phyloP scores from a whole-genome alignment of 2,329 filamentous ascomycete species.

The Tolypocladium nubicola region DNA sequence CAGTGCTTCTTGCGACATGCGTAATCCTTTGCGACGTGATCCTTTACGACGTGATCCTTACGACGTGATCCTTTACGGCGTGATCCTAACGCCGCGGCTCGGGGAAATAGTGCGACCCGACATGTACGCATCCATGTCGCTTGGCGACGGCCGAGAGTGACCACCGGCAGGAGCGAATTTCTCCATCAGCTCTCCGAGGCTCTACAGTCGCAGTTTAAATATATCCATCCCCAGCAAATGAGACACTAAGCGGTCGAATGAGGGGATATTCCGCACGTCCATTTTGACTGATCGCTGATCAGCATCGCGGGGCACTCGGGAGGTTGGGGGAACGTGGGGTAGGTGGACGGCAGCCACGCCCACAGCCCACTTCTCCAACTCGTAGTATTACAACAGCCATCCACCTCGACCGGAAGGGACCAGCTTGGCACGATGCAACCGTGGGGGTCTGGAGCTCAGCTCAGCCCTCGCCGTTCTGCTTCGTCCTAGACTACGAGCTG shows the following conservation, averaged over 20 bases:
- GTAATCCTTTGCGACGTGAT: not conserved
- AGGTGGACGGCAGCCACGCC: not conserved
- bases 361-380: not conserved
- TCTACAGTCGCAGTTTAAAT: not conserved
- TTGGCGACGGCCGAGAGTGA: not conserved
- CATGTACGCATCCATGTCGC: not conserved
- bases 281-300: not conserved
- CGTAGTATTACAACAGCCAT: not conserved
- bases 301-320: not conserved
- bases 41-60: not conserved
- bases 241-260: not conserved
- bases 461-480: not conserved
- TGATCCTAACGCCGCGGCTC: not conserved
- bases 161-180: too few relatives aligned
- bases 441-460: not conserved
- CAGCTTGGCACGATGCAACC: not conserved
- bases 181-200: too few relatives aligned
- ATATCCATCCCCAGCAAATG: too few relatives aligned
- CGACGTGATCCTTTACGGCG: too few relatives aligned
- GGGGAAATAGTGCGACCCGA: not conserved
- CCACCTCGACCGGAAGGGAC: not conserved
- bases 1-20: not conserved
- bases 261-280: not conserved
- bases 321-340: not conserved
- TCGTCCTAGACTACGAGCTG: not conserved